A percentile compares a stretch with the other conserved stretches of the same genome.
Evolutionary conservation across 805 yeast species (phyloP).

Genomic region (Kodamaea kakaduensis): DNA sequence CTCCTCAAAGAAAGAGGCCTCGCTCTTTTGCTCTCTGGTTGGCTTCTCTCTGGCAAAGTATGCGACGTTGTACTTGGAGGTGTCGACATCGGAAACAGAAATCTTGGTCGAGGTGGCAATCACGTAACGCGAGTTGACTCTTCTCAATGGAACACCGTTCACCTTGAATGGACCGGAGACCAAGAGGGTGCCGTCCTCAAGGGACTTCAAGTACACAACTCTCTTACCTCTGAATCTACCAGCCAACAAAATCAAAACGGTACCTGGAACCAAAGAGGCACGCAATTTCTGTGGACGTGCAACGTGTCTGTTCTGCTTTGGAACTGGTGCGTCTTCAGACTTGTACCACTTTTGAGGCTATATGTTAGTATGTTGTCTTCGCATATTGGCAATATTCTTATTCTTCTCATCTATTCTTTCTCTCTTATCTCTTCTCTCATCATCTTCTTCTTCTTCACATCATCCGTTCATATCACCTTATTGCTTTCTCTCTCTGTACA

Average conservation of each 20-base stretch:
- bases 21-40: conserved; percentile 78
- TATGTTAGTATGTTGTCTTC: conserved; percentile 18
- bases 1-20: conserved; percentile 86
- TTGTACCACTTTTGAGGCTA: conserved; percentile 91
- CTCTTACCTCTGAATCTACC: conserved; percentile 99
- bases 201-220: conserved; percentile 94
- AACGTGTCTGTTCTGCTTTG: conserved; percentile 87
- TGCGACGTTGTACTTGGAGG: conserved; percentile 85
- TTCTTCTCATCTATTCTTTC: too few relatives aligned
- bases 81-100: conserved; percentile 73
- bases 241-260: conserved; percentile 94
- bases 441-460: too few relatives aligned
- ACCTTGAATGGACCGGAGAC: conserved; percentile 99
- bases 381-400: conserved; percentile 1
- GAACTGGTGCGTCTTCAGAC: conserved; percentile 84
- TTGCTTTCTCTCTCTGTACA: conserved; percentile 19
- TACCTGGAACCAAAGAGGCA: conserved; percentile 95
- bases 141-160: conserved; percentile 99
- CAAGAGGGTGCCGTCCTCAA: conserved; percentile 96
- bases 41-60: conserved; percentile 96
- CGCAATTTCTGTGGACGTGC: conserved; percentile 93
- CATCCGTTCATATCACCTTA: too few relatives aligned
- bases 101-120: conserved; percentile 97
- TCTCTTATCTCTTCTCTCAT: too few relatives aligned
- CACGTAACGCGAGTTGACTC: conserved; percentile 98